Evolutionary conservation across 805 yeast species (phyloP).

Genomic region (Metschnikowia drakensbergensis): DNA sequence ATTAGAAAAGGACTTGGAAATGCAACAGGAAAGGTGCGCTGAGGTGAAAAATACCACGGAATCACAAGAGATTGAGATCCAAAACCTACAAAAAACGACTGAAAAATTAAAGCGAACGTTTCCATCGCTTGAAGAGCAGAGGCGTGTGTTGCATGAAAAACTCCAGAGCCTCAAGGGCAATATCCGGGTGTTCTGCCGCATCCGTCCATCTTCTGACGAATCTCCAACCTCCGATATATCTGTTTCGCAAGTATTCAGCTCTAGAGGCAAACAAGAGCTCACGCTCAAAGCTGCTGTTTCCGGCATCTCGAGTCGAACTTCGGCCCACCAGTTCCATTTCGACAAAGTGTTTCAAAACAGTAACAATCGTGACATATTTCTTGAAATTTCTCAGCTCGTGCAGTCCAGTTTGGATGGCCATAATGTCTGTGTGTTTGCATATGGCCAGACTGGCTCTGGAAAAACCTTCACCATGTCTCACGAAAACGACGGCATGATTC

Average conservation of each 20-base stretch:
- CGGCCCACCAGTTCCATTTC: constrained; percentile 50
- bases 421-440: constrained; percentile 91
- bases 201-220: constrained; percentile 49
- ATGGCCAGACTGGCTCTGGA: constrained; percentile 94
- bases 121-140: constrained; percentile 46
- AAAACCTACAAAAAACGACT: constrained; percentile 6
- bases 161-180: constrained; percentile 89
- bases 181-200: constrained; percentile 84
- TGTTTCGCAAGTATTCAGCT: constrained; percentile 25
- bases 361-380: constrained; percentile 64
- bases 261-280: constrained; percentile 34
- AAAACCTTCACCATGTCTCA: constrained; percentile 88
- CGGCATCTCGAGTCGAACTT: background rate
- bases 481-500: constrained; percentile 72
- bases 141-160: constrained; percentile 66
- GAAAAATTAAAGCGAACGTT: constrained; percentile 27
- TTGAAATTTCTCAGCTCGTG: constrained; percentile 79
- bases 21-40: background rate
- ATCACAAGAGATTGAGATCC: constrained; percentile 10
- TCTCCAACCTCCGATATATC: constrained; percentile 2
- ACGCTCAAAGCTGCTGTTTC: constrained; percentile 13
- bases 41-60: constrained; percentile 5
- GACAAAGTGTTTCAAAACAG: constrained; percentile 68
- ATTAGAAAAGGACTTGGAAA: background rate
- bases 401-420: constrained; percentile 70